Evolutionary conservation across 495 filamentous ascomycete species (phyloP).

Genomic region (Aspergillus saccharolyticus): DNA sequence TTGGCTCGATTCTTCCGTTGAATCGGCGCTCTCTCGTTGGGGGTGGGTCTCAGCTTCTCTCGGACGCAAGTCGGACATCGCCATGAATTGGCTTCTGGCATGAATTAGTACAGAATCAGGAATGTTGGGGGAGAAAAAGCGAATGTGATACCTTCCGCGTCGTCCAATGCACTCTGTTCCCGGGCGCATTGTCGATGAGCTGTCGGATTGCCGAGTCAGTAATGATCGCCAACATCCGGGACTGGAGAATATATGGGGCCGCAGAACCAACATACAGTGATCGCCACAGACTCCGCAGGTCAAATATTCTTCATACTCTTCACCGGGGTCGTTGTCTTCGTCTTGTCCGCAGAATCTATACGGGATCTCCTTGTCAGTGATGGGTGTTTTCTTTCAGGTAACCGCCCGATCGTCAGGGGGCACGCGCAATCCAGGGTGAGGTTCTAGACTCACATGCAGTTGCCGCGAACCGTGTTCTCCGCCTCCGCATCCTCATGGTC

Average conservation of each 20-base stretch:
- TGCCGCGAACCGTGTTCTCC: constrained; percentile 56
- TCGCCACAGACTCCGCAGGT: constrained; percentile 77
- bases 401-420: constrained; percentile 8
- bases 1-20: constrained; percentile 41
- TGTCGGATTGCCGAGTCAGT: constrained; percentile 34
- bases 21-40: constrained; percentile 35
- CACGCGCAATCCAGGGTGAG: constrained; percentile 10
- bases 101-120: constrained; percentile 18
- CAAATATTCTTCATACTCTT: constrained; percentile 83
- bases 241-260: constrained; percentile 22
- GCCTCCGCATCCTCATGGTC: constrained; percentile 60
- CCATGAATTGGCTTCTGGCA: constrained; percentile 55
- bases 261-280: constrained; percentile 64
- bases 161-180: constrained; percentile 63
- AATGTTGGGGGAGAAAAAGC: constrained; percentile 1
- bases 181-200: constrained; percentile 94
- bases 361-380: no score
- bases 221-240: constrained; percentile 25
- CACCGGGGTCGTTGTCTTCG: constrained; percentile 79
- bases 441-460: constrained; percentile 58
- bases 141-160: constrained; percentile 57
- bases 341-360: constrained; percentile 70
- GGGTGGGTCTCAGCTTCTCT: constrained; percentile 55
- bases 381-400: no score
- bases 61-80: constrained; percentile 71